Evolutionary conservation across 1,284 basidiomycete genomes (phyloP), one percentile per base, ranked within the genome.

Genomic region (Calocybe gambosa): DNA sequence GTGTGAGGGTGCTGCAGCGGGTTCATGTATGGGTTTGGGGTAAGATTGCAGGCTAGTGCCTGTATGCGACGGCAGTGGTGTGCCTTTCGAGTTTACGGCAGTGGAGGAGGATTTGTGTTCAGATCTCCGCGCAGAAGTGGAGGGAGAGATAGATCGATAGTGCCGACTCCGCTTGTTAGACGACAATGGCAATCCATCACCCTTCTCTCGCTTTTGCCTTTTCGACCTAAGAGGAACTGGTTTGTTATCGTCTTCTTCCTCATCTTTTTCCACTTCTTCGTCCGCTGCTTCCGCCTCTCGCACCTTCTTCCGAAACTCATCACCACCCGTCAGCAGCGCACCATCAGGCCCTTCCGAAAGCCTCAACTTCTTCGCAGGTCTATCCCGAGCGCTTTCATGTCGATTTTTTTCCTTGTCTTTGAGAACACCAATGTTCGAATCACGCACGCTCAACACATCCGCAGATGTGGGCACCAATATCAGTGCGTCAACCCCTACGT

Each of bases 291-390:
- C 1, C 53, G 45, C 35, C 53, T 55, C n/a, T n/a, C n/a, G n/a
- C 10, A 23, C 44, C 19, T 53, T 42, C 42, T 55, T 60, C 38
- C 34, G 47, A 21, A 43, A 42, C 39, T 35, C 46, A 41, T 49
- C 26, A 26, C n/a, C 33, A 9, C 10, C 15, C 25, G 41, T 42
- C 15, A 36, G 43, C 3, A 45, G 40, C 2, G 13, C 20, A 5
- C 38, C 19, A 21, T n/a, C 35, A 26, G 55, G 35, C 23, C 43
- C 46, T 2, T 50, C 45, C n/a, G 46, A n/a, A 20, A 12, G 40
- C n/a, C 57, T 58, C 3, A 51, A 47, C 59, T 65, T 66, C 55
- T 54, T 55, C 21, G 46, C 43, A n/a, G 47, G 55, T 33, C 56
- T 53, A 12, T 51, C 53, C 12, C 42, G 3, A 41, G n/a, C 10